Percentiles rank a stretch among this genome's conserved stretches.
Evolutionary conservation across 2,329 filamentous ascomycete genomes (phyloP).

Genomic region (Arthrinium puccinioides): DNA sequence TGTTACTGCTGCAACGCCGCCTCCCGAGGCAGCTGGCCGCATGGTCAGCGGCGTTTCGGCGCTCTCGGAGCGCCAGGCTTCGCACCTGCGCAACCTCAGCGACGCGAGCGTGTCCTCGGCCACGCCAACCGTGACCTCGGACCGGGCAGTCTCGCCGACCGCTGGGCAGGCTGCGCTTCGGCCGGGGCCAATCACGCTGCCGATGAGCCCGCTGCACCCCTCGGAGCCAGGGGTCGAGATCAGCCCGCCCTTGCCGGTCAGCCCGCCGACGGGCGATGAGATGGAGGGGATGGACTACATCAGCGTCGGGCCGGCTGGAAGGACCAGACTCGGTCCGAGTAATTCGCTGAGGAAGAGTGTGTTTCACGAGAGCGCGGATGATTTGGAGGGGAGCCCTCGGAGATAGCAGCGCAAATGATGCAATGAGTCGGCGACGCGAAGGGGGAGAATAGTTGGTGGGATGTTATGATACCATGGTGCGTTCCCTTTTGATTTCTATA

Average conservation of each 20-base stretch:
- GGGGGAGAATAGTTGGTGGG: not conserved
- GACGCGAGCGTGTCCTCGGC: constrained; percentile 31
- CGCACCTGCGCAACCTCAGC: constrained; percentile 34
- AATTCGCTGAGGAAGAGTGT: constrained; percentile 29
- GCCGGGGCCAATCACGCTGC: not conserved
- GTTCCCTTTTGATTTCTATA: not conserved
- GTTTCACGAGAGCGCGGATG: constrained; percentile 33
- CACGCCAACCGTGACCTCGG: not conserved
- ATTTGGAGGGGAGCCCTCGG: constrained; percentile 22
- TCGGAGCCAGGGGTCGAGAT: not conserved
- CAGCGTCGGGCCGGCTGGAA: constrained; percentile 5
- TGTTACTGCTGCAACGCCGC: constrained; percentile 2
- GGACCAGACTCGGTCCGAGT: not conserved
- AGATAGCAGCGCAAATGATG: not conserved
- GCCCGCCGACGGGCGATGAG: constrained; percentile 17
- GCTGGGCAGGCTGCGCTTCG: not conserved
- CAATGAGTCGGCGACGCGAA: not conserved
- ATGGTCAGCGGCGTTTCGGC: constrained; percentile 31
- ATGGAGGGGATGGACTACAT: constrained; percentile 18
- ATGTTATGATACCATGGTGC: constrained; percentile 2
- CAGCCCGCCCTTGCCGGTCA: constrained; percentile 11
- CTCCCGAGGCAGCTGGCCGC: constrained; percentile 5
- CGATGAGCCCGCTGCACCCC: not conserved
- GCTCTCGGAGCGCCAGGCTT: constrained; percentile 30
- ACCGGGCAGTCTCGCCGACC: constrained; percentile 5